Evolutionary conservation across 2,329 filamentous ascomycete species (phyloP).

Genomic region (Ceratocystis eucalypticola): DNA sequence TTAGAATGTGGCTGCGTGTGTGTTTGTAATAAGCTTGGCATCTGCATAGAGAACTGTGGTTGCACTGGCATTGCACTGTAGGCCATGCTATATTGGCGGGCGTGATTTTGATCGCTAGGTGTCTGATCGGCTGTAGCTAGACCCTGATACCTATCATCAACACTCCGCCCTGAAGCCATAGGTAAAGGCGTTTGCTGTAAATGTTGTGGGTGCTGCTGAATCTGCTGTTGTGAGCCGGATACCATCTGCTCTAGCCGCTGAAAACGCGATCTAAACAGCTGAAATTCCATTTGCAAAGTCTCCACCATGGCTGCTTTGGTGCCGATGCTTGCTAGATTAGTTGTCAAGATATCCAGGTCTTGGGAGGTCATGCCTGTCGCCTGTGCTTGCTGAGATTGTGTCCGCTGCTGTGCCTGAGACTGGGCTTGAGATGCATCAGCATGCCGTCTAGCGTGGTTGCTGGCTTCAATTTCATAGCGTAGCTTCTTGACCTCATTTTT

Average conservation of each 20-base stretch:
- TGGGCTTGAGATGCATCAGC: constrained; percentile 24
- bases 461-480: constrained; percentile 20
- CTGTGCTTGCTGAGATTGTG: constrained; percentile 12
- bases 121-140: not conserved
- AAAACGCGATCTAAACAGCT: constrained; percentile 29
- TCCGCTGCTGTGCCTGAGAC: constrained; percentile 20
- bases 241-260: constrained; percentile 25
- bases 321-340: constrained; percentile 29
- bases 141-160: not conserved
- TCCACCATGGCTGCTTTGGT: constrained; percentile 30
- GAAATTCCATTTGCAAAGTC: constrained; percentile 31
- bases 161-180: not conserved
- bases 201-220: not conserved
- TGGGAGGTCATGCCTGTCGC: constrained; percentile 20
- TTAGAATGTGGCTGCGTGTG: constrained; percentile 10
- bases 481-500: constrained; percentile 21
- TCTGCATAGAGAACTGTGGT: not conserved
- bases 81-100: not conserved
- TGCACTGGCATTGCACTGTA: not conserved
- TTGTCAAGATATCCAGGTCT: constrained; percentile 31
- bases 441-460: constrained; percentile 26
- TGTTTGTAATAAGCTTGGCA: constrained; percentile 15
- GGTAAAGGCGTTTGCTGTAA: not conserved
- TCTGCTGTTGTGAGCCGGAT: not conserved
- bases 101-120: not conserved